These are phyloP conservation scores for Ascochyta fabae DNA, from an alignment of 2,329 filamentous ascomycete species.

Conservation along the genomic window DNA sequence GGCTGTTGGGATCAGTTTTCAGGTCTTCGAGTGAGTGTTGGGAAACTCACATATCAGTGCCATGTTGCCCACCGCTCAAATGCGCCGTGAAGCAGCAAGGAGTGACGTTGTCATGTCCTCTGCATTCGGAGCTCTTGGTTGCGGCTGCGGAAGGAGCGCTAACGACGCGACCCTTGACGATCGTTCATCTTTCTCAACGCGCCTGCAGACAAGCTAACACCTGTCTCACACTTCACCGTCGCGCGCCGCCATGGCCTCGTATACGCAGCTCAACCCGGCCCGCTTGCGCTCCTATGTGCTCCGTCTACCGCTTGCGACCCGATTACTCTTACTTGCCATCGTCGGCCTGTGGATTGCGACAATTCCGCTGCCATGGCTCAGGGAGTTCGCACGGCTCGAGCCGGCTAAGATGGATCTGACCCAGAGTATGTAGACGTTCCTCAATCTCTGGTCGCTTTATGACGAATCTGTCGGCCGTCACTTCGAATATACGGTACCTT, in stretches of 20 bases:
- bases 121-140: slow-evolving; percentile 24
- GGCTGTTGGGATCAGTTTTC: slow-evolving; percentile 44
- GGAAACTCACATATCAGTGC: slow-evolving; percentile 44
- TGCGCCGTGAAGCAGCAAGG: slow-evolving; percentile 3
- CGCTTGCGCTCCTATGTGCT: slow-evolving; percentile 81
- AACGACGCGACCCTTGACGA: slow-evolving; percentile 11
- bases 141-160: slow-evolving; percentile 21
- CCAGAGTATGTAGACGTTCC: slow-evolving; percentile 64
- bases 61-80: slow-evolving; percentile 34
- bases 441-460: background rate
- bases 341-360: slow-evolving; percentile 72
- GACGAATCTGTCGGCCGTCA: background rate
- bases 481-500: background rate
- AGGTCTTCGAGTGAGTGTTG: background rate
- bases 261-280: slow-evolving; percentile 70
- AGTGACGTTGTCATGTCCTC: slow-evolving; percentile 18
- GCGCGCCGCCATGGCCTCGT: slow-evolving; percentile 49
- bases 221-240: slow-evolving; percentile 16
- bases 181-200: slow-evolving; percentile 20
- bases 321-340: slow-evolving; percentile 71
- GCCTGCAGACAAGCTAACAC: slow-evolving; percentile 14
- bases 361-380: slow-evolving; percentile 73
- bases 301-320: slow-evolving; percentile 87
- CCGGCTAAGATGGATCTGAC: slow-evolving; percentile 76
- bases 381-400: slow-evolving; percentile 78